Percentiles rank a stretch among this genome's conserved stretches.
These are phyloP conservation scores for Apiospora pterosperma DNA, from an alignment of 2,329 filamentous ascomycete species.

Conservation along the genomic window DNA sequence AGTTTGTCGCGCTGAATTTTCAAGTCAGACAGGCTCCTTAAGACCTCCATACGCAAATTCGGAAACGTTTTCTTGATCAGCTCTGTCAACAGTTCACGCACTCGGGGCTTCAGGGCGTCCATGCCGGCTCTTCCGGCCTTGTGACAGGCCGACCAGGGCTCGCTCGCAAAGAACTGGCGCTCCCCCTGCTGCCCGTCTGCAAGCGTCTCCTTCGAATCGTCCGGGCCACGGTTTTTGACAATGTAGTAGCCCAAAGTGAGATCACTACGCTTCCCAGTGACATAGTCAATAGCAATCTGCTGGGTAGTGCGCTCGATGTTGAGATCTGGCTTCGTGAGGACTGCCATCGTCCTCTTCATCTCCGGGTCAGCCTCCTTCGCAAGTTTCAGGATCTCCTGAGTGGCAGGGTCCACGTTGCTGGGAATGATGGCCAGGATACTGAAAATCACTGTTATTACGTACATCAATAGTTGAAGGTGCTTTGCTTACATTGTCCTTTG, in stretches of 20 bases:
- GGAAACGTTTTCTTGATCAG: constrained; percentile 34
- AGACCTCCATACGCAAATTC: constrained; percentile 21
- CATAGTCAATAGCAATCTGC: constrained; percentile 36
- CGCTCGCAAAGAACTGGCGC: constrained; percentile 31
- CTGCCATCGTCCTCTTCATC: constrained; percentile 27
- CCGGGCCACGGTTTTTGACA: constrained; percentile 44
- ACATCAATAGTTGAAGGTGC: not conserved
- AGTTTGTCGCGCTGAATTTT: constrained; percentile 14
- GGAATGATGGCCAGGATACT: constrained; percentile 31
- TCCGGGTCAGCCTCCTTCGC: constrained; percentile 28
- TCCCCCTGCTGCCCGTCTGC: constrained; percentile 30
- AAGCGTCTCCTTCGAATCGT: constrained; percentile 32
- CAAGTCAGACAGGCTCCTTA: constrained; percentile 11
- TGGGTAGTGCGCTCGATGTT: constrained; percentile 38
- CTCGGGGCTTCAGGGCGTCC: constrained; percentile 28
- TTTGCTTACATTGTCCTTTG: constrained; percentile 41
- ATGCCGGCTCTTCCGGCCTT: constrained; percentile 25
- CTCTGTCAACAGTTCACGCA: constrained; percentile 35
- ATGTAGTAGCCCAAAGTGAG: constrained; percentile 46
- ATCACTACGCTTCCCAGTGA: constrained; percentile 35
- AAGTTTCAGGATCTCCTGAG: constrained; percentile 34
- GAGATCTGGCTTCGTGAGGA: constrained; percentile 52
- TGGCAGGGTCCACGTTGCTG: constrained; percentile 34
- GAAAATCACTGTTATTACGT: not conserved
- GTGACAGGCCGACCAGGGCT: constrained; percentile 31